These are phyloP conservation scores for Gossypium longicalyx DNA, from an alignment of 345 rosid genomes.

Conservation along the genomic window DNA sequence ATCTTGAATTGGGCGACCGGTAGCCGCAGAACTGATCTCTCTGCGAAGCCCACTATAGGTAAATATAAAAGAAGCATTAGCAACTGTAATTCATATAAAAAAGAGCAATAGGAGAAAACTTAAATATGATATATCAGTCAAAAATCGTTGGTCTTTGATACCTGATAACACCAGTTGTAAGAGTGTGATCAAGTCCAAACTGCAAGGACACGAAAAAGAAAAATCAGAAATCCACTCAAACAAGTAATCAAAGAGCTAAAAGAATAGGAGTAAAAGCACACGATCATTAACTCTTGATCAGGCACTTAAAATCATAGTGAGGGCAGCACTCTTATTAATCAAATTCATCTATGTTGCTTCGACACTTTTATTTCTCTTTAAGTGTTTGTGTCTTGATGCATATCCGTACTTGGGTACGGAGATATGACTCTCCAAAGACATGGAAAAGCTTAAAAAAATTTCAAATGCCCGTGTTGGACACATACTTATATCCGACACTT, in stretches of 20 bases:
- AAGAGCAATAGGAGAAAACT: background rate
- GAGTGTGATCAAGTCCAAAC: constrained; percentile 97
- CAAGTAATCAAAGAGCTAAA: too few relatives aligned
- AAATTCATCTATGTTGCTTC: background rate
- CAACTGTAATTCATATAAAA: background rate
- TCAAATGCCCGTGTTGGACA: too few relatives aligned
- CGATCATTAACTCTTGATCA: too few relatives aligned
- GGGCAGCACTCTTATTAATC: background rate
- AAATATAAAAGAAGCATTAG: constrained; percentile 20
- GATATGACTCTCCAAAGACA: background rate
- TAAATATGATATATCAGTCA: background rate
- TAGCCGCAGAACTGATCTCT: constrained; percentile 97
- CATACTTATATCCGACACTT: background rate
- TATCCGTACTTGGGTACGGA: too few relatives aligned
- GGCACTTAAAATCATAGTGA: too few relatives aligned
- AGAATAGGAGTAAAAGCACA: too few relatives aligned
- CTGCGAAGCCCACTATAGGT: constrained; percentile 75
- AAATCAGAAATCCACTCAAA: background rate
- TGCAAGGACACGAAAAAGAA: constrained; percentile 27
- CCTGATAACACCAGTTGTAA: constrained; percentile 97
- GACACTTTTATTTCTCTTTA: too few relatives aligned
- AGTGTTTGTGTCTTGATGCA: too few relatives aligned
- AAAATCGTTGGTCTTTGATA: constrained; percentile 17
- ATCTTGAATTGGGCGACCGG: constrained; percentile 98
- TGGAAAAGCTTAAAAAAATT: background rate